Conservation (phyloP, 2,329 filamentous ascomycete genomes). For the Diaporthe longicolla region DNA sequence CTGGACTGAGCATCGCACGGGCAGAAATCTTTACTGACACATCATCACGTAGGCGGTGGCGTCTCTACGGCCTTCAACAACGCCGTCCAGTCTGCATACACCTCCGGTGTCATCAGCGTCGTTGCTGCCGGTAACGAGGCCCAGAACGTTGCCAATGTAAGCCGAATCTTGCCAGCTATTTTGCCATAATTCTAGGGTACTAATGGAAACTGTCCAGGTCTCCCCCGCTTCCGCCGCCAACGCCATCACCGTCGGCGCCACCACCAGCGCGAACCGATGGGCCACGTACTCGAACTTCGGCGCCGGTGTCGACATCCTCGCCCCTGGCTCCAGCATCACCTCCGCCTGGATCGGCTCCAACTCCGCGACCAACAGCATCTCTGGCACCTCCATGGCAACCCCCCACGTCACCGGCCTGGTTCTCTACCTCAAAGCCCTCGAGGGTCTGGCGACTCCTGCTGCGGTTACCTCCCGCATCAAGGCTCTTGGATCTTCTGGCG, state of each 20-base stretch:
- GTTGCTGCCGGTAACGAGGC: conserved; percentile 60
- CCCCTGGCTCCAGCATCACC: conserved; percentile 58
- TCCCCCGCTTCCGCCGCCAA: conserved; percentile 55
- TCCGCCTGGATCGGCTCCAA: conserved; percentile 58
- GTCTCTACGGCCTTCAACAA: conserved; percentile 52
- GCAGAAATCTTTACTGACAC: not conserved
- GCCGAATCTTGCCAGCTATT: not conserved
- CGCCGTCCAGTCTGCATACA: conserved; percentile 53
- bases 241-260: conserved; percentile 60
- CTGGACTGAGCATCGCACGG: fast-evolving
- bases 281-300: conserved; percentile 64
- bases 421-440: conserved; percentile 32
- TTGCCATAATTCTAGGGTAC: not conserved
- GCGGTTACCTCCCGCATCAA: conserved; percentile 30
- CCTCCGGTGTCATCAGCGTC: conserved; percentile 55
- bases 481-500: conserved; percentile 21
- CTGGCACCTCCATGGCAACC: conserved; percentile 74
- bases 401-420: conserved; percentile 73
- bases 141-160: conserved; percentile 47
- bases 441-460: conserved; percentile 29
- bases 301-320: conserved; percentile 59
- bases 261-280: conserved; percentile 50
- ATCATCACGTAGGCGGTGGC: conserved; percentile 33
- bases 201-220: conserved; percentile 29
- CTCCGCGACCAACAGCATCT: conserved; percentile 59